Conservation (phyloP, 2,329 filamentous ascomycete species). For the Dryadomyces quercus-mongolicae region DNA sequence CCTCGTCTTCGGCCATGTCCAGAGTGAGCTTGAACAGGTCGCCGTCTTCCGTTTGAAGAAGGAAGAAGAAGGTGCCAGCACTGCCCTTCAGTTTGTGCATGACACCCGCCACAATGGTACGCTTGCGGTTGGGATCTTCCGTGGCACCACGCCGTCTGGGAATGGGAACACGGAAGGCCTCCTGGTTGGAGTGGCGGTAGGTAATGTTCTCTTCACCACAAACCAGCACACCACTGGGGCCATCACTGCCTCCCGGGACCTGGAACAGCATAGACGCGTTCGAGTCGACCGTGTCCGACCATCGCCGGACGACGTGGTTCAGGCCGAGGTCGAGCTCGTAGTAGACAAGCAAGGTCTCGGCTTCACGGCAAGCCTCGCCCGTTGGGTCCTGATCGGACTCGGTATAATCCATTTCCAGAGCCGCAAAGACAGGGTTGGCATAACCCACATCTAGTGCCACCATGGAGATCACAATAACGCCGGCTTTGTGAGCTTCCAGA, state of each 20-base stretch:
- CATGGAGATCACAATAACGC: slow-evolving; percentile 79
- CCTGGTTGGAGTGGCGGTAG: slow-evolving; percentile 92
- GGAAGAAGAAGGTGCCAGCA: slow-evolving; percentile 85
- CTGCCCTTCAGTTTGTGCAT: slow-evolving; percentile 88
- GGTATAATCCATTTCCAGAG: slow-evolving; percentile 85
- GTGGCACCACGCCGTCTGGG: slow-evolving; percentile 77
- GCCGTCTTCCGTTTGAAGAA: slow-evolving; percentile 93
- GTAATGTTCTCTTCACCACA: slow-evolving; percentile 92
- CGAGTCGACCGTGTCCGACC: slow-evolving; percentile 87
- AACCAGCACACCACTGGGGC: slow-evolving; percentile 87
- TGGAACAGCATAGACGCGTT: slow-evolving; percentile 86
- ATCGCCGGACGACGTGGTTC: slow-evolving; percentile 94
- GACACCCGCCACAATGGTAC: slow-evolving; percentile 78
- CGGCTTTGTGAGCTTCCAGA: slow-evolving; percentile 87
- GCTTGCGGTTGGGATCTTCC: slow-evolving; percentile 85
- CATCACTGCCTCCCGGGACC: slow-evolving; percentile 85
- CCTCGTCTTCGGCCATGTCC: slow-evolving; percentile 74
- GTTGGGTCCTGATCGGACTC: slow-evolving; percentile 86
- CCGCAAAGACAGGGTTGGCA: slow-evolving; percentile 92
- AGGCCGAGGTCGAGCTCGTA: slow-evolving; percentile 95
- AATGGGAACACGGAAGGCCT: slow-evolving; percentile 78
- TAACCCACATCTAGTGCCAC: slow-evolving; percentile 90
- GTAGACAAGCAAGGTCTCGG: slow-evolving; percentile 88
- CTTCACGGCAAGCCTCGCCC: slow-evolving; percentile 65
- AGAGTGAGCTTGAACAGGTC: slow-evolving; percentile 95